phyloP scores from a whole-genome alignment of 2,329 filamentous ascomycete genomes.

The Diaporthe vexans region DNA sequence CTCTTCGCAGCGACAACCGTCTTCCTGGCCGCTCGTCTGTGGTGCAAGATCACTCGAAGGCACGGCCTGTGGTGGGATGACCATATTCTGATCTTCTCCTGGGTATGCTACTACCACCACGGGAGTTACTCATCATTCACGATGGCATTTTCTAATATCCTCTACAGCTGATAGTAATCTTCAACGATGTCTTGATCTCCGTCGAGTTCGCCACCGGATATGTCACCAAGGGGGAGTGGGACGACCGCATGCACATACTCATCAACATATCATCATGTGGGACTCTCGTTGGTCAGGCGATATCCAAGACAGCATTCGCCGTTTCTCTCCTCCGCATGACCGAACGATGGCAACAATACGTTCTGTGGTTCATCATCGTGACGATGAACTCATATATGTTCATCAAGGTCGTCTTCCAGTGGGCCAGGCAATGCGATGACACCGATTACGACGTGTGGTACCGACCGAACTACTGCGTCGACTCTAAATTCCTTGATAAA shows the following conservation, averaged over 20 bases:
- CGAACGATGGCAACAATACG: conserved; percentile 15
- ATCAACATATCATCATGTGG: conserved; percentile 30
- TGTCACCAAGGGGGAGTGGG: conserved; percentile 33
- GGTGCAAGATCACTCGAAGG: conserved; percentile 36
- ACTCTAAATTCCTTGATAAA: background rate
- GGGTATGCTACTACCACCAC: conserved; percentile 18
- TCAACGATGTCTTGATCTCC: conserved; percentile 25
- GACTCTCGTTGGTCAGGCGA: conserved; percentile 29
- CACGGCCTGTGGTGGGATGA: conserved; percentile 38
- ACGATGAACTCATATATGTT: conserved; percentile 34
- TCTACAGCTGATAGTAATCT: conserved; percentile 15
- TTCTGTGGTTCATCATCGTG: conserved; percentile 32
- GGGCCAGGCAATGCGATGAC: conserved; percentile 25
- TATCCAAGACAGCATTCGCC: conserved; percentile 33
- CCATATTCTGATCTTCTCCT: conserved; percentile 32
- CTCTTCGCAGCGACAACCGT: conserved; percentile 23
- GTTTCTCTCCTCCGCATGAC: conserved; percentile 33
- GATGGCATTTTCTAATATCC: background rate
- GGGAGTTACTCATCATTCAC: no score
- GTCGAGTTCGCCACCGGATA: conserved; percentile 33
- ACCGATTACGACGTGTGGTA: conserved; percentile 31
- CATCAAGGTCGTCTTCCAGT: conserved; percentile 28
- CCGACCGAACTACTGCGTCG: conserved; percentile 13
- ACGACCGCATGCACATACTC: conserved; percentile 34
- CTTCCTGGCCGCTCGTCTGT: conserved; percentile 34